phyloP scores from a whole-genome alignment of 2,329 filamentous ascomycete genomes.

The Trichophyton verrucosum region DNA sequence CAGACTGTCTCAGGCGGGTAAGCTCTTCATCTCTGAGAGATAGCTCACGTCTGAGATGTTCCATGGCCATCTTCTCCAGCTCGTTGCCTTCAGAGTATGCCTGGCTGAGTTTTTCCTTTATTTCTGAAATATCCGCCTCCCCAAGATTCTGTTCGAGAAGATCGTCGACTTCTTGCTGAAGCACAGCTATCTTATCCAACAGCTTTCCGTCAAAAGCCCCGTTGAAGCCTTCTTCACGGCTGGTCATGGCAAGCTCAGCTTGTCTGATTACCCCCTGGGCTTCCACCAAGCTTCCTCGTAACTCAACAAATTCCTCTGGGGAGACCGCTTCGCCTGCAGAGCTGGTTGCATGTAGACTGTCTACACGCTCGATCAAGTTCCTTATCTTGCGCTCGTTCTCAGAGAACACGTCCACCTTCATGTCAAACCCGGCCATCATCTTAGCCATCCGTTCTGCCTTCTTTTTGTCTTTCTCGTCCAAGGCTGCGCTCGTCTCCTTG shows the following conservation, averaged over 20 bases:
- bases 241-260: conserved; percentile 74
- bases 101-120: conserved; percentile 67
- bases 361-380: conserved; percentile 70
- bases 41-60: conserved; percentile 66
- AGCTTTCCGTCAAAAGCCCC: conserved; percentile 48
- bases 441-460: conserved; percentile 99
- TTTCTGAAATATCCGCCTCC: conserved; percentile 67
- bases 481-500: conserved; percentile 76
- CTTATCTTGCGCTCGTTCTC: conserved; percentile 80
- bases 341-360: conserved; percentile 64
- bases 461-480: conserved; percentile 96
- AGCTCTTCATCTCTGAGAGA: conserved; percentile 70
- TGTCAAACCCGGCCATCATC: conserved; percentile 99
- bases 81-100: conserved; percentile 65
- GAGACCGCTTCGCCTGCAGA: conserved; percentile 65
- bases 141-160: conserved; percentile 67
- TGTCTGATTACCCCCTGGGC: conserved; percentile 88
- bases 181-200: conserved; percentile 58
- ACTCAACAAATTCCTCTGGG: conserved; percentile 64
- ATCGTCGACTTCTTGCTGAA: conserved; percentile 76
- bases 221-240: conserved; percentile 34
- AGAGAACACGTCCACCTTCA: conserved; percentile 84
- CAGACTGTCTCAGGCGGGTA: conserved; percentile 64
- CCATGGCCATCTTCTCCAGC: conserved; percentile 58
- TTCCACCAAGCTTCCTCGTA: conserved; percentile 69